A percentile compares a stretch with the other conserved stretches of the same genome.
These are phyloP conservation scores for Aspergillus calidoustus DNA, from an alignment of 2,329 filamentous ascomycete genomes.

Conservation along the genomic window DNA sequence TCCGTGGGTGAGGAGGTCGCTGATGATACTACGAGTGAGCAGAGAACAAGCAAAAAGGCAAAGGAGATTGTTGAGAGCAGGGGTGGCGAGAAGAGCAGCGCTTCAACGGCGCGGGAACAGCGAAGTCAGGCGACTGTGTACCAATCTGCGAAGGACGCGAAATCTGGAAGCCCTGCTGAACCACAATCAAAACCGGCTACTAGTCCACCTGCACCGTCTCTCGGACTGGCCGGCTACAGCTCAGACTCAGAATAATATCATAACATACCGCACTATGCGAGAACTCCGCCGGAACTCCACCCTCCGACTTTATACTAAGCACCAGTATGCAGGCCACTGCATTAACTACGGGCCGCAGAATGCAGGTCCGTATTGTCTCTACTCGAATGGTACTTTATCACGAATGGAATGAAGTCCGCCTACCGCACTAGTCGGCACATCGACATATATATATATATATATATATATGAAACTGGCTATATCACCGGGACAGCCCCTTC, in stretches of 20 bases:
- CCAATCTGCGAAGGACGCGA: neutral
- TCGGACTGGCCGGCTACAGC: constrained; percentile 15
- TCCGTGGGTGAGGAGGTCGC: constrained; percentile 33
- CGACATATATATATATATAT: neutral
- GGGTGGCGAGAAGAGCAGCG: neutral
- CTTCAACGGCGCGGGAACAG: neutral
- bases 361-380: neutral
- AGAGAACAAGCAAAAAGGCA: constrained; percentile 17
- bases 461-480: neutral
- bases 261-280: neutral
- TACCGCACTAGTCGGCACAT: neutral
- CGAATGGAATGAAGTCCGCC: no score
- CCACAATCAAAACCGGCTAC: neutral
- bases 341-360: neutral
- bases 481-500: neutral
- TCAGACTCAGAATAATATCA: constrained; percentile 16
- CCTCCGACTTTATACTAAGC: neutral
- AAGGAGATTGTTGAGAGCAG: constrained; percentile 2
- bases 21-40: constrained; percentile 14
- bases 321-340: no score
- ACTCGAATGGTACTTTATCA: neutral
- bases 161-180: neutral
- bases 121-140: neutral
- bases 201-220: constrained; percentile 2
- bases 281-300: neutral